Conservation (phyloP, 1,139 yeast species). For the Pichia cactophila region DNA sequence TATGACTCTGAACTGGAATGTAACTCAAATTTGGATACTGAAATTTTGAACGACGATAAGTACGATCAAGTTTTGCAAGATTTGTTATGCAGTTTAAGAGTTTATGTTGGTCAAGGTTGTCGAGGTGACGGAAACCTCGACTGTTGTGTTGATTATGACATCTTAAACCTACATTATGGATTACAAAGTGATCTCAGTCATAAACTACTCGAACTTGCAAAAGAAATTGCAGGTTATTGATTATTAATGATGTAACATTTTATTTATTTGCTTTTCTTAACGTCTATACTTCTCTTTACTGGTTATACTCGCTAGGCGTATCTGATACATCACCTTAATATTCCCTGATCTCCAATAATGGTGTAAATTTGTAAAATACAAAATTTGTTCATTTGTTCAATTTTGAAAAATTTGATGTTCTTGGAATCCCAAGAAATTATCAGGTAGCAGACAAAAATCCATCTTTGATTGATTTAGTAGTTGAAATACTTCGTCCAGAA, state of each 20-base stretch:
- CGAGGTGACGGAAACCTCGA: conserved; percentile 2
- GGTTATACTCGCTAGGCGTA: too few relatives aligned
- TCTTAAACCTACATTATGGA: conserved; percentile 20
- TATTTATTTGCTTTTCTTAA: neutral
- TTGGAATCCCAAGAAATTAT: too few relatives aligned
- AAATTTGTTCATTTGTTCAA: too few relatives aligned
- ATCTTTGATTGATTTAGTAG: too few relatives aligned
- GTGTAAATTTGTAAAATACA: too few relatives aligned
- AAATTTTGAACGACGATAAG: neutral
- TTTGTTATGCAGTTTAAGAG: conserved; percentile 11
- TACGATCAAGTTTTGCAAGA: conserved; percentile 9
- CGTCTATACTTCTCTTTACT: neutral
- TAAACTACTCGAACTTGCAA: conserved; percentile 21
- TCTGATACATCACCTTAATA: too few relatives aligned
- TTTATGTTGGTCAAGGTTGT: conserved; percentile 15
- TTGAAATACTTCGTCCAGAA: too few relatives aligned
- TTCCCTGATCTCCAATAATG: too few relatives aligned
- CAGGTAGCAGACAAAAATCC: too few relatives aligned
- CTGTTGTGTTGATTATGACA: conserved; percentile 17
- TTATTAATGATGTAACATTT: neutral
- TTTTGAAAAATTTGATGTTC: too few relatives aligned
- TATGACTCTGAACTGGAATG: neutral
- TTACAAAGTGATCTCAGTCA: conserved; percentile 26
- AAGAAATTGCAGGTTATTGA: conserved; percentile 23
- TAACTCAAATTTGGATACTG: neutral